Conservation (phyloP, 1,139 yeast genomes). For the Yamadazyma kanchanaburiensis region DNA sequence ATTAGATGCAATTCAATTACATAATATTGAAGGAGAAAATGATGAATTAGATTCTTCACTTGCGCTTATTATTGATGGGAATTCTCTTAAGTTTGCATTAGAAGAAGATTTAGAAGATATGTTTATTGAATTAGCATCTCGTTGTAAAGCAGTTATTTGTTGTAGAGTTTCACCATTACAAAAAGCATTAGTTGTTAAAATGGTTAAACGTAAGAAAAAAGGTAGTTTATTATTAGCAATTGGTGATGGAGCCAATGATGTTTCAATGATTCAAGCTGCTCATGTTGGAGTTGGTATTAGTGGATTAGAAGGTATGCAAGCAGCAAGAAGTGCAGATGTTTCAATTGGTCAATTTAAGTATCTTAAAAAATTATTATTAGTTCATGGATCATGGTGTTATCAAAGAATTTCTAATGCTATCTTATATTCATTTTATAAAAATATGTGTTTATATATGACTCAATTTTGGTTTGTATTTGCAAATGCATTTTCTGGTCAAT, state of each 20-base stretch:
- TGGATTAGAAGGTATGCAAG: constrained; percentile 99
- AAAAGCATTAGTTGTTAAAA: constrained; percentile 90
- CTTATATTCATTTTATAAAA: constrained; percentile 91
- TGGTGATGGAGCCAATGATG: constrained; percentile 98
- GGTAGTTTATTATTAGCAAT: constrained; percentile 81
- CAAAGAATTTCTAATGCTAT: constrained; percentile 92
- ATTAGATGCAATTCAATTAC: constrained; percentile 68
- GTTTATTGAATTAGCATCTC: constrained; percentile 73
- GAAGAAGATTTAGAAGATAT: constrained; percentile 78
- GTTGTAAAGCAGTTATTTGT: constrained; percentile 90
- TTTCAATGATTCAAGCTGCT: constrained; percentile 98
- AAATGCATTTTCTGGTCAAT: constrained; percentile 93
- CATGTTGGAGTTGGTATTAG: constrained; percentile 98
- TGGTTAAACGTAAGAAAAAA: constrained; percentile 60
- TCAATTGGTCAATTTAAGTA: constrained; percentile 95
- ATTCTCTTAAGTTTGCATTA: constrained; percentile 79
- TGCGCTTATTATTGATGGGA: constrained; percentile 93
- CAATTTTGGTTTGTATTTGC: constrained; percentile 97
- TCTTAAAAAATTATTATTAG: constrained; percentile 75
- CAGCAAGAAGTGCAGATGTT: constrained; percentile 96
- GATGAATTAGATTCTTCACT: constrained; percentile 57
- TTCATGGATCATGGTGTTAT: constrained; percentile 98
- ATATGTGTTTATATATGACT: constrained; percentile 92
- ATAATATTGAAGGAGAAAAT: constrained; percentile 62
- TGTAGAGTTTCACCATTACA: constrained; percentile 98